These are phyloP conservation scores for Abelmoschus esculentus DNA, from an alignment of 345 rosid genomes.

Conservation along the genomic window DNA sequence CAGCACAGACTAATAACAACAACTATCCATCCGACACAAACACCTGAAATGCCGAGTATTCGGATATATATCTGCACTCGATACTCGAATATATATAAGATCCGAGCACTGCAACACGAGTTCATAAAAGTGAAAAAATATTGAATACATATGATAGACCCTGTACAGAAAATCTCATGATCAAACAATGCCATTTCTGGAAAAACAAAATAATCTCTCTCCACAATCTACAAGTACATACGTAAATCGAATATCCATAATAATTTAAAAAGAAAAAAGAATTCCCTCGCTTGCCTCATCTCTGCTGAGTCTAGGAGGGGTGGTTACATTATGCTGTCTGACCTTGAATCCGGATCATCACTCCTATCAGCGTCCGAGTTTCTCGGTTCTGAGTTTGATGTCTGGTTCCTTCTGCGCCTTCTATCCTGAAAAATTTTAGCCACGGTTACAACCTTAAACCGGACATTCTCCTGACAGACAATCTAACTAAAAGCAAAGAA, in stretches of 20 bases:
- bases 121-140: background rate
- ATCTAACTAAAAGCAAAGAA: background rate
- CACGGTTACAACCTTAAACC: background rate
- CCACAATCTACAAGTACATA: slow-evolving; percentile 9
- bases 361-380: slow-evolving; percentile 37
- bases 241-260: background rate
- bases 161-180: slow-evolving; percentile 26
- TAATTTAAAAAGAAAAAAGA: background rate
- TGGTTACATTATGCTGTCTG: slow-evolving; percentile 15
- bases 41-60: no score
- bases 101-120: background rate
- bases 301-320: background rate
- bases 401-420: slow-evolving; percentile 52
- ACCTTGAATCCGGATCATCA: slow-evolving; percentile 32
- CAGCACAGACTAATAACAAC: background rate
- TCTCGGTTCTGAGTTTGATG: slow-evolving; percentile 29
- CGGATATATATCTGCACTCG: background rate
- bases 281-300: slow-evolving; percentile 1
- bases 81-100: background rate
- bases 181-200: slow-evolving; percentile 1
- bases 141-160: slow-evolving; percentile 10
- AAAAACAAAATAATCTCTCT: slow-evolving; percentile 20
- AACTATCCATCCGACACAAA: background rate
- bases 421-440: slow-evolving; percentile 49
- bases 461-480: background rate